Conservation (phyloP, 345 rosid genomes). For the Syzygium aromaticum region DNA sequence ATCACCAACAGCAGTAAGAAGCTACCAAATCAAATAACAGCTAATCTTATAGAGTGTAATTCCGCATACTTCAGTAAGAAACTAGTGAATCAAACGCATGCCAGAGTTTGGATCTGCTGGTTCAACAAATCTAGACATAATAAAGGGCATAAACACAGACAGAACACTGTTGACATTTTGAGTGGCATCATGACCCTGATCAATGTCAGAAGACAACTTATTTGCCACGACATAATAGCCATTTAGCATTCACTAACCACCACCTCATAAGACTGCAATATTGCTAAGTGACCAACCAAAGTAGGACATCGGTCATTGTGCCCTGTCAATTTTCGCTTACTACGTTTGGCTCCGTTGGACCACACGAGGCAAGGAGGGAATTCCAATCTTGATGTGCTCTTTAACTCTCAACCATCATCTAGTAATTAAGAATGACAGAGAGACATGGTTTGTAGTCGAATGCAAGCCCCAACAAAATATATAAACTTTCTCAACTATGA, state of each 20-base stretch:
- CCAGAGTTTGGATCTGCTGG: not conserved
- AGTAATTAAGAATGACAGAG: not conserved
- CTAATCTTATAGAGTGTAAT: not conserved
- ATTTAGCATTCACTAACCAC: not conserved
- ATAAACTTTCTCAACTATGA: not conserved
- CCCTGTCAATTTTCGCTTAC: not conserved
- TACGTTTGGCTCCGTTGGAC: fast-evolving
- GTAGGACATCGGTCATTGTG: fast-evolving
- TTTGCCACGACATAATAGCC: not conserved
- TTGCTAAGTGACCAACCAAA: not conserved
- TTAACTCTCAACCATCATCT: not conserved
- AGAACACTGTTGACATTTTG: not conserved
- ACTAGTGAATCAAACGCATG: not conserved
- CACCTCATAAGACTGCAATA: not conserved
- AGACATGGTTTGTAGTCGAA: not conserved
- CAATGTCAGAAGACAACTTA: not conserved
- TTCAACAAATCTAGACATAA: not conserved
- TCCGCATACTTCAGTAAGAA: not conserved
- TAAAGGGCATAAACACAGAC: not conserved
- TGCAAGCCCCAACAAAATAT: not conserved
- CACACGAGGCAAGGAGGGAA: not conserved
- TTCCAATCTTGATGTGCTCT: not conserved
- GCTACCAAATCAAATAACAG: not conserved
- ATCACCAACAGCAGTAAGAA: not conserved
- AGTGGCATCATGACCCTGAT: not conserved